Conservation (phyloP, 2,329 filamentous ascomycete genomes). For the Monosporascus cannonballus region DNA sequence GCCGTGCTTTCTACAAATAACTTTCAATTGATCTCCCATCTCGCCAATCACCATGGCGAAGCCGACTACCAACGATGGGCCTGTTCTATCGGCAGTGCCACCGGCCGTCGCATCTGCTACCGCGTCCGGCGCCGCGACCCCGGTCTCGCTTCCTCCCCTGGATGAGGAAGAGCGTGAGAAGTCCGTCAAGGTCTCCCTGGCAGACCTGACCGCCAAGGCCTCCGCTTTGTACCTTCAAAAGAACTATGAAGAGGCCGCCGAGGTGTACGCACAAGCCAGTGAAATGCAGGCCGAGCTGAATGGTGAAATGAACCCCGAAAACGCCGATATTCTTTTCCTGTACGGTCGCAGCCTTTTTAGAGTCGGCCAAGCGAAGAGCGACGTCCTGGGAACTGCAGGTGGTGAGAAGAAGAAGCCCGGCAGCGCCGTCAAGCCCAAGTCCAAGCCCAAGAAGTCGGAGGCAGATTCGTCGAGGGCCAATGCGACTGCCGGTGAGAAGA, state of each 20-base stretch:
- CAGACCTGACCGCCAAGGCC: conserved; percentile 73
- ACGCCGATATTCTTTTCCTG: conserved; percentile 88
- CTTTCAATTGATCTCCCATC: neutral
- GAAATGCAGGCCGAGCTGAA: conserved; percentile 88
- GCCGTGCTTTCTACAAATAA: neutral
- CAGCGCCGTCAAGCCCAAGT: conserved; percentile 31
- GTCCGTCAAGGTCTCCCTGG: conserved; percentile 58
- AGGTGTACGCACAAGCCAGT: conserved; percentile 82
- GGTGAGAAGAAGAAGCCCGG: conserved; percentile 44
- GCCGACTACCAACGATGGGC: conserved; percentile 21
- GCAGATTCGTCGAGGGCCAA: conserved; percentile 31
- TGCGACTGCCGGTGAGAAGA: conserved; percentile 31
- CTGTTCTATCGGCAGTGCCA: conserved; percentile 22
- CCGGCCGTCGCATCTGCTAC: conserved; percentile 18
- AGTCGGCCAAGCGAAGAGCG: conserved; percentile 88
- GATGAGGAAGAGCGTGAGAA: conserved; percentile 38
- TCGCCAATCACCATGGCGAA: conserved; percentile 22
- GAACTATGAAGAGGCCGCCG: conserved; percentile 78
- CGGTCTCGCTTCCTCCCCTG: conserved; percentile 26
- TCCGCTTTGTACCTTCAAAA: conserved; percentile 83
- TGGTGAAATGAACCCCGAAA: conserved; percentile 83
- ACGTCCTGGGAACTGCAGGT: conserved; percentile 77
- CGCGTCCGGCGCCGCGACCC: conserved; percentile 20
- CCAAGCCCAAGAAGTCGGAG: conserved; percentile 32
- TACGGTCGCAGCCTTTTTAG: conserved; percentile 94